A percentile compares a stretch with the other conserved stretches of the same genome.
Evolutionary conservation across 116 monocot genomes (phyloP).

Genomic region (Trichopus zeylanicus): DNA sequence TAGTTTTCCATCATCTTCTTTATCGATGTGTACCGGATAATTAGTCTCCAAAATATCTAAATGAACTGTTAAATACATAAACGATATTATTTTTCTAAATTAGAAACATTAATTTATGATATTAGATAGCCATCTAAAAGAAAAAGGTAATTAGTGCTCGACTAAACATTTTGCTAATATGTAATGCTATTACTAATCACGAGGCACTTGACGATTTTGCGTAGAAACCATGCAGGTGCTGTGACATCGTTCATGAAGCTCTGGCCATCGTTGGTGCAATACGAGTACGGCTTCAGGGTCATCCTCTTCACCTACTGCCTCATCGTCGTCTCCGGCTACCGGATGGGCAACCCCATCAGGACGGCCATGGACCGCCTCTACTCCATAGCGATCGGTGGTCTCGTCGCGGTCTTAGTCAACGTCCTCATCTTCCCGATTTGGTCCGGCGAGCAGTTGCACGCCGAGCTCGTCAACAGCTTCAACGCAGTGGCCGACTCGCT

Average conservation of each 20-base stretch:
- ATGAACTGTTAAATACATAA: no score
- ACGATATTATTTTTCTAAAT: no score
- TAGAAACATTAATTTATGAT: no score
- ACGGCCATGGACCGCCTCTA: slow-evolving; percentile 64
- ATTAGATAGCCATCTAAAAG: no score
- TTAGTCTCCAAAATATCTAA: no score
- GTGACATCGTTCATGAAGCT: slow-evolving; percentile 75
- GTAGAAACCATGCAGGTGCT: slow-evolving; percentile 26
- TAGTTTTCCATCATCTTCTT: no score
- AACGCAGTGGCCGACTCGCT: slow-evolving; percentile 58
- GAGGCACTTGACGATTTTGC: no score
- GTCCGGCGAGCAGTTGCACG: slow-evolving; percentile 74
- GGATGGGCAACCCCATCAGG: slow-evolving; percentile 52
- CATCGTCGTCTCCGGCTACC: slow-evolving; percentile 65
- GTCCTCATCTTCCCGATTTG: slow-evolving; percentile 68
- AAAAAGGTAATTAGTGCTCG: no score
- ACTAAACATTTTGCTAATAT: no score
- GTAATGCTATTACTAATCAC: no score
- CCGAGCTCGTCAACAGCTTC: slow-evolving; percentile 53
- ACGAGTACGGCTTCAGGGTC: slow-evolving; percentile 79
- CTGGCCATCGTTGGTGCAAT: slow-evolving; percentile 50
- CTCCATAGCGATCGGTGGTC: slow-evolving; percentile 64
- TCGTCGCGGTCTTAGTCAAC: slow-evolving; percentile 65
- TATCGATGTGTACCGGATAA: no score
- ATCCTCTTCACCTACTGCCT: slow-evolving; percentile 73